Evolutionary conservation across 768 basidiomycete species (phyloP), one percentile per base, ranked within the genome.

Genomic region (Gloeostereum incarnatum): DNA sequence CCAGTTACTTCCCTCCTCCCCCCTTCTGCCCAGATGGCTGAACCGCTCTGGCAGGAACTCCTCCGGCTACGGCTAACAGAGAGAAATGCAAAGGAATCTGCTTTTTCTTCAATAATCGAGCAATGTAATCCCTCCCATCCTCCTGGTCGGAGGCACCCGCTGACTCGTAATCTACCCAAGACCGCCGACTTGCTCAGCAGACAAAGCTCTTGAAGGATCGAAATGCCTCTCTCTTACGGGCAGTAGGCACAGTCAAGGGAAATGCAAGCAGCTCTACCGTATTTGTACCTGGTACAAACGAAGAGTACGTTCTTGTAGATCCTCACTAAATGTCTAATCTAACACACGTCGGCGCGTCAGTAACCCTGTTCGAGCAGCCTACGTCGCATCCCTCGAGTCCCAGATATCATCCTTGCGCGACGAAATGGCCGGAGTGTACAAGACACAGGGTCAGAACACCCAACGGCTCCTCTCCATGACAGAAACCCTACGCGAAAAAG

Each of bases 391-490:
- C 14, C 78, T 98, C 34, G 93, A 98, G 58, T 81, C 85, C 3
- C 92, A 97, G 54, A 86, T 98, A 57, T 89, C 90, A 2, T 81
- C 86, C 8, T 67, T 96, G 35, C 81, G 93, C 23, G 85, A 88
- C 49, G 94, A 98, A 57, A 71, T 97, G 35, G 89, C 93, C 2
- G 88, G 85, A 6, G 79, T 94, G 1, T 99, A 98, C 68, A 93
- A 94, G 59, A 88, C 90, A 0, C 93, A 98, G 45, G 87, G 89
- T 3, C 90, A 94, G 61, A 94, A 96, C 57, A 87, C 92, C 1
- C 93, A 96, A 56, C 75, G 91, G 26, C 73, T 94, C 6, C 69
- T 99, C 10, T 74, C 85, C 3, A 90, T 99, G 81, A 93, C 89
- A 44, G 96, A 99, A 59, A 90, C 89, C 1, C 69, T 98, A 6